phyloP scores from a whole-genome alignment of 805 yeast species.

The Zygosaccharomyces bailii region DNA sequence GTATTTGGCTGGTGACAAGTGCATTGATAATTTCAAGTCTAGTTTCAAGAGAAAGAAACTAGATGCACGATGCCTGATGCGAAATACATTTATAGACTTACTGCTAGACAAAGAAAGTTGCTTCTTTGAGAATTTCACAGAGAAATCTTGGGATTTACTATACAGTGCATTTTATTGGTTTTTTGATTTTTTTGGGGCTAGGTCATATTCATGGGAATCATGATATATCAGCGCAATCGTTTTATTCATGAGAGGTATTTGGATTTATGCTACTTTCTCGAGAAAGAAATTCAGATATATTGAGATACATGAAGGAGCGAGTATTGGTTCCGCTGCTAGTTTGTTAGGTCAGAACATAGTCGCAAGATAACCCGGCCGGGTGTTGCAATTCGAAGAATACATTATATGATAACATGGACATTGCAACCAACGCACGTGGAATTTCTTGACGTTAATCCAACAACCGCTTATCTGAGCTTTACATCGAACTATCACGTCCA shows the following conservation, averaged over 20 bases:
- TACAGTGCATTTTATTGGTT: not conserved
- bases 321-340: not conserved
- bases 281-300: not conserved
- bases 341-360: not conserved
- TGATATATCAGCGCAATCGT: too few species aligned
- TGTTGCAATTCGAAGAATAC: not conserved
- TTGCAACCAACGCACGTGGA: not conserved
- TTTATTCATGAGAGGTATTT: too few species aligned
- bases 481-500: not conserved
- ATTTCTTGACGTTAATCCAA: not conserved
- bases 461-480: not conserved
- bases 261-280: too few species aligned
- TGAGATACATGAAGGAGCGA: not conserved
- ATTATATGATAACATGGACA: not conserved
- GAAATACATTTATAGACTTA: slow-evolving; percentile 38
- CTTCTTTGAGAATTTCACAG: slow-evolving; percentile 17
- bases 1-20: slow-evolving; percentile 39
- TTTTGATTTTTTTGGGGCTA: not conserved
- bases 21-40: slow-evolving; percentile 67
- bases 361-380: not conserved
- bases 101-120: slow-evolving; percentile 51
- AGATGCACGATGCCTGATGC: slow-evolving; percentile 54
- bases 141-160: not conserved
- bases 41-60: slow-evolving; percentile 60
- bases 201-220: too few species aligned